These are phyloP conservation scores for Fusarium devonianum DNA, from an alignment of 2,329 filamentous ascomycete species.

Conservation along the genomic window DNA sequence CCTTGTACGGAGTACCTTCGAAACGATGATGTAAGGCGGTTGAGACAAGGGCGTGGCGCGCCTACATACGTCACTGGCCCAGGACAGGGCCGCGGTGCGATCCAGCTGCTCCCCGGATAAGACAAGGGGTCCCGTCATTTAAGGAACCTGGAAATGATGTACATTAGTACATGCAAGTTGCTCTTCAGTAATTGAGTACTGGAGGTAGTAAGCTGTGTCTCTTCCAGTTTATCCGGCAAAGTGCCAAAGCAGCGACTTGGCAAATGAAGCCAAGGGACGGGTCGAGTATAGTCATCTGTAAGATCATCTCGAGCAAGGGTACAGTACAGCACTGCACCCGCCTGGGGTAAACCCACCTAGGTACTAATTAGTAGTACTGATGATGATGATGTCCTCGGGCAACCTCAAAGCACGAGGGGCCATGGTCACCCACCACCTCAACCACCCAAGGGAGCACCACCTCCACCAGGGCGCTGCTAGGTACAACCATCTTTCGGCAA, in stretches of 20 bases:
- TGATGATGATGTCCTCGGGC: background rate
- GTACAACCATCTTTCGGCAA: background rate
- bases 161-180: background rate
- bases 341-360: too few relatives aligned
- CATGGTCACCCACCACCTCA: conserved; percentile 7
- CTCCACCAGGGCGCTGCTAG: background rate
- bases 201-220: too few relatives aligned
- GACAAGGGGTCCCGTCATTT: conserved; percentile 2
- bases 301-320: conserved; percentile 27
- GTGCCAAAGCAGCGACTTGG: too few relatives aligned
- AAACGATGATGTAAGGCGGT: conserved; percentile 34
- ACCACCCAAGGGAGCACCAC: conserved; percentile 3
- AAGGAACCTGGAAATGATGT: background rate
- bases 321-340: too few relatives aligned
- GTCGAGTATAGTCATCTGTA: too few relatives aligned
- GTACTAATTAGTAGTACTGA: background rate
- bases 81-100: conserved; percentile 16
- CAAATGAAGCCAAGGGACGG: too few relatives aligned
- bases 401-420: conserved; percentile 7
- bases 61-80: conserved; percentile 30
- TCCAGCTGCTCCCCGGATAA: conserved; percentile 26
- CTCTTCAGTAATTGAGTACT: too few relatives aligned
- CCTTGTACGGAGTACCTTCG: conserved; percentile 5
- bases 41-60: conserved; percentile 15
- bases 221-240: too few relatives aligned